Evolutionary conservation across 2,329 filamentous ascomycete species (phyloP).

Genomic region (Orbilia javanica): DNA sequence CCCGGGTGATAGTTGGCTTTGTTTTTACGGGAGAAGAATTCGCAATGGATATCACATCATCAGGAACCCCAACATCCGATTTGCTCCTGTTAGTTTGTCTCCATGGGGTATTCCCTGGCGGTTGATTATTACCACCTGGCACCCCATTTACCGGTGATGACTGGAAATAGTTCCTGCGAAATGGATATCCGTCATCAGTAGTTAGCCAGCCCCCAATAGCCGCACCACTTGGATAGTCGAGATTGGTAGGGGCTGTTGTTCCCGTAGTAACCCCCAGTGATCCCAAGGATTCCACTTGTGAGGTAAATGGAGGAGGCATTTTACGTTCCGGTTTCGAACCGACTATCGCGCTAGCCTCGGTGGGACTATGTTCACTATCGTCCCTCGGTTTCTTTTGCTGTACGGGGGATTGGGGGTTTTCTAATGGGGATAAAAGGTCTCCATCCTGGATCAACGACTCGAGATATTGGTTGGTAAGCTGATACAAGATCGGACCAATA

Average conservation of each 20-base stretch:
- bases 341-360: background rate
- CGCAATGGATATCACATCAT: constrained; percentile 6
- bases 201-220: constrained; percentile 26
- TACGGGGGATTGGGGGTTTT: background rate
- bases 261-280: background rate
- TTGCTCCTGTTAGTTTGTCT: constrained; percentile 13
- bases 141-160: constrained; percentile 8
- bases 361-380: background rate
- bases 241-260: background rate
- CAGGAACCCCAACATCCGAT: constrained; percentile 7
- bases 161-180: constrained; percentile 34
- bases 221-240: background rate
- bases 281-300: background rate
- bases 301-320: background rate
- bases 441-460: constrained; percentile 18
- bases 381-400: constrained; percentile 23
- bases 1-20: background rate
- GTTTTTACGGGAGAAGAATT: constrained; percentile 32
- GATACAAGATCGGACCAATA: constrained; percentile 48
- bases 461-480: constrained; percentile 35
- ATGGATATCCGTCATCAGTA: constrained; percentile 31
- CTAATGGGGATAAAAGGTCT: constrained; percentile 9
- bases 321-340: background rate
- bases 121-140: background rate
- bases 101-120: constrained; percentile 7